Conservation (phyloP, 2,329 filamentous ascomycete species). For the Fusarium sp. region DNA sequence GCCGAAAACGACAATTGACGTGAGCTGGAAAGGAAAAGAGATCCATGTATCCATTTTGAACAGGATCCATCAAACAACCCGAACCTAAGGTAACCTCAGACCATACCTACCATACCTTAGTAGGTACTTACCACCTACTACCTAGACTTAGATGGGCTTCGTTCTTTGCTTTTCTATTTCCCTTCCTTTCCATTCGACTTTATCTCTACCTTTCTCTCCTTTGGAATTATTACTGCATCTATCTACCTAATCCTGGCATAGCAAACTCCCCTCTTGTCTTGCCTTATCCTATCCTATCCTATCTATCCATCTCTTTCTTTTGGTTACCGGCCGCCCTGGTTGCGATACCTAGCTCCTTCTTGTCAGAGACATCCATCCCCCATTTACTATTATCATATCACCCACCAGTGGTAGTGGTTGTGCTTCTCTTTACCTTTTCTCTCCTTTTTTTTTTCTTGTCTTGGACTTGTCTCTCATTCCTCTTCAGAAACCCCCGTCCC, state of each 20-base stretch:
- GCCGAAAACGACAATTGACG: conserved; percentile 35
- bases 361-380: conserved; percentile 8
- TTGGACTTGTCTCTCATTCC: conserved; percentile 38
- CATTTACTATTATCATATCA: conserved; percentile 27
- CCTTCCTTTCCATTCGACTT: conserved; percentile 25
- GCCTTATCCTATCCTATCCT: not conserved
- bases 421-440: conserved; percentile 5
- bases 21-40: conserved; percentile 8
- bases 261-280: conserved; percentile 2
- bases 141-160: conserved; percentile 13
- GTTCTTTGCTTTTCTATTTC: conserved; percentile 36
- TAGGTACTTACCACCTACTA: not conserved
- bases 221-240: conserved; percentile 1
- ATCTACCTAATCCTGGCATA: conserved; percentile 6
- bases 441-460: conserved; percentile 8
- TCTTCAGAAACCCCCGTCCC: conserved; percentile 11
- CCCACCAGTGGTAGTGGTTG: conserved; percentile 33
- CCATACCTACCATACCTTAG: conserved; percentile 15
- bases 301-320: conserved; percentile 20
- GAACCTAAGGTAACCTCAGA: conserved; percentile 20
- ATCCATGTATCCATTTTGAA: not conserved
- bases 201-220: conserved; percentile 8
- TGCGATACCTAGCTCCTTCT: conserved; percentile 19
- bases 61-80: conserved; percentile 5
- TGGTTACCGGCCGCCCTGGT: conserved; percentile 18